A percentile compares a stretch with the other conserved stretches of the same genome.
phyloP scores from a whole-genome alignment of 192 early-diverging fungal species.

The Lobosporangium transversale region DNA sequence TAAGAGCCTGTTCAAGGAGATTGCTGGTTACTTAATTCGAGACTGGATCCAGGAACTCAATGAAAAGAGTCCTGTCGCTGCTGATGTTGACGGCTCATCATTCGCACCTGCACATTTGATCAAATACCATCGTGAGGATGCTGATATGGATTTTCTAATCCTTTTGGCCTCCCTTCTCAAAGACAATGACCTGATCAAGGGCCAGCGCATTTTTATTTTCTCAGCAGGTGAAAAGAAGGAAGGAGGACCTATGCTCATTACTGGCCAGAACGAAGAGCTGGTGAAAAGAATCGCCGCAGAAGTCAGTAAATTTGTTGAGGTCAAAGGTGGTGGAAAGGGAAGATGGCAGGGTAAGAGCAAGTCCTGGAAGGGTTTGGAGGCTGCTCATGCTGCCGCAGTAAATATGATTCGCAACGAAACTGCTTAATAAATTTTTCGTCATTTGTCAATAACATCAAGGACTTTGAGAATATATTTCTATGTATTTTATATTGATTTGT shows the following conservation, averaged over 20 bases:
- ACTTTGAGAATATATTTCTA: no score
- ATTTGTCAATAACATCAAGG: no score
- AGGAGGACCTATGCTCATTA: constrained; percentile 58
- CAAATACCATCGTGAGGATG: constrained; percentile 58
- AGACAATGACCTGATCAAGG: constrained; percentile 41
- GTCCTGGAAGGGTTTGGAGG: constrained; percentile 55
- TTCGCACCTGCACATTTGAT: constrained; percentile 14
- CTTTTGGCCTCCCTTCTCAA: constrained; percentile 40
- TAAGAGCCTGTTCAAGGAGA: constrained; percentile 46
- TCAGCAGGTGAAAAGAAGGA: constrained; percentile 53
- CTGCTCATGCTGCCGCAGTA: constrained; percentile 27
- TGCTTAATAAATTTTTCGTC: neutral
- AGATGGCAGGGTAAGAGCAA: constrained; percentile 63
- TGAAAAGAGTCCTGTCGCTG: constrained; percentile 12
- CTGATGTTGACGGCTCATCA: neutral
- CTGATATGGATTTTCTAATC: constrained; percentile 57
- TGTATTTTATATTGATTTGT: no score
- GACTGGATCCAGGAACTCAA: constrained; percentile 49
- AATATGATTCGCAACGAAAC: constrained; percentile 9
- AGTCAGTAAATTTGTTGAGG: constrained; percentile 35
- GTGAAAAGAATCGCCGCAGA: constrained; percentile 50
- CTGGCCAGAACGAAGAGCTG: constrained; percentile 42
- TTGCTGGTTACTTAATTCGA: constrained; percentile 48
- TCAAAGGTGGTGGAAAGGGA: constrained; percentile 63
- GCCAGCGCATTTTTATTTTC: constrained; percentile 41